Conservation (phyloP, 768 basidiomycete species). For the Lentinula sp. region DNA sequence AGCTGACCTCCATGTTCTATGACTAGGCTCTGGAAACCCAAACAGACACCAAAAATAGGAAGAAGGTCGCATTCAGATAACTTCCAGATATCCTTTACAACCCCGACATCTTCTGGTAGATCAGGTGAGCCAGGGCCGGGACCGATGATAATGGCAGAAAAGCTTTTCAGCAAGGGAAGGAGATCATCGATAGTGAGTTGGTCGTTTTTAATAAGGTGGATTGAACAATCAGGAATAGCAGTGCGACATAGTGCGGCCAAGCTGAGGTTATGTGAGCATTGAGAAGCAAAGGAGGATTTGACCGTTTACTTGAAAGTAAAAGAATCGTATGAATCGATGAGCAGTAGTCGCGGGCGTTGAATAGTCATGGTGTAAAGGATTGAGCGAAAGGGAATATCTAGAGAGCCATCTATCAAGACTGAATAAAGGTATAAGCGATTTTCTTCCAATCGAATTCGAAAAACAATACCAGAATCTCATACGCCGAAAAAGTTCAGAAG, state of each 20-base stretch:
- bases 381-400: not conserved
- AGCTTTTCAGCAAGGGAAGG: slow-evolving; percentile 46
- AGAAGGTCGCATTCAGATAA: slow-evolving; percentile 42
- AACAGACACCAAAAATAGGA: slow-evolving; percentile 80
- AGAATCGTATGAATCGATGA: slow-evolving; percentile 83
- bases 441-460: not conserved
- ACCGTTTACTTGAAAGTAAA: slow-evolving; percentile 72
- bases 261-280: slow-evolving; percentile 26
- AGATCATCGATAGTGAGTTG: slow-evolving; percentile 44
- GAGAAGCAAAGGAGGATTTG: not conserved
- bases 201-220: slow-evolving; percentile 76
- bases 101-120: slow-evolving; percentile 53
- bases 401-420: not conserved
- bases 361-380: slow-evolving; percentile 23
- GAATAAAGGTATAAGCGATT: not conserved
- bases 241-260: slow-evolving; percentile 65
- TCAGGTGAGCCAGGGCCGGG: slow-evolving; percentile 81
- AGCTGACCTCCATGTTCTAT: slow-evolving; percentile 58
- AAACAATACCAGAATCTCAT: not conserved
- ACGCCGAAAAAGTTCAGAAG: not conserved
- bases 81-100: slow-evolving; percentile 69
- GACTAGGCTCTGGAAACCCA: slow-evolving; percentile 74
- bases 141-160: slow-evolving; percentile 68
- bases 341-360: slow-evolving; percentile 47
- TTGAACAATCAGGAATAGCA: slow-evolving; percentile 52